Conservation (phyloP, 1,284 basidiomycete genomes). For the Moesziomyces aphidis region DNA sequence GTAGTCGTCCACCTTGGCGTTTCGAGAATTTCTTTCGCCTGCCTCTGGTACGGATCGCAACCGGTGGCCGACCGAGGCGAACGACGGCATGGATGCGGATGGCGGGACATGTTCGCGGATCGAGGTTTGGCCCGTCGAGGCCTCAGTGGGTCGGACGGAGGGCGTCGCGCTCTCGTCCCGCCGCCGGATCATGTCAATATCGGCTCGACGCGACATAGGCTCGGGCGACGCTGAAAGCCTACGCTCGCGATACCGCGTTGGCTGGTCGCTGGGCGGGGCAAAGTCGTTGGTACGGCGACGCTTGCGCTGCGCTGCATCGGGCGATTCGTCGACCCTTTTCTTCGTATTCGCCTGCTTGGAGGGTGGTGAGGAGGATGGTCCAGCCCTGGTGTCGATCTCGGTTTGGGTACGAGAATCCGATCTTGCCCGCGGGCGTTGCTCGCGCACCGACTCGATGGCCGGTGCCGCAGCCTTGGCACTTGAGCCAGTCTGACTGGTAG, state of each 20-base stretch:
- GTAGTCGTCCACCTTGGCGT: slow-evolving; percentile 4
- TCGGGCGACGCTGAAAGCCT: slow-evolving; percentile 1
- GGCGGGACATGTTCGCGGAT: slow-evolving; percentile 4
- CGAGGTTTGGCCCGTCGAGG: slow-evolving; percentile 2
- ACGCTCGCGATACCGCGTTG: slow-evolving; percentile 1
- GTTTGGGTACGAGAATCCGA: neutral
- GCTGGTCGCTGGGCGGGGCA: slow-evolving; percentile 2
- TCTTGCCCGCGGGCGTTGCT: neutral
- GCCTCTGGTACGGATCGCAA: slow-evolving; percentile 16
- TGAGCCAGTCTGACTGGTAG: neutral
- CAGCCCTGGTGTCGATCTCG: neutral
- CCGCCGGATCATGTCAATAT: slow-evolving; percentile 1
- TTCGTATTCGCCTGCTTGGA: slow-evolving; percentile 7
- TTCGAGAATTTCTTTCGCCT: slow-evolving; percentile 1
- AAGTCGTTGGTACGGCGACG: slow-evolving; percentile 40
- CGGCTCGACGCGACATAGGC: neutral
- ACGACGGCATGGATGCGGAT: slow-evolving; percentile 28
- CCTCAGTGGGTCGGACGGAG: neutral
- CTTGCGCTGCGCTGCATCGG: slow-evolving; percentile 22
- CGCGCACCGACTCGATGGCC: neutral
- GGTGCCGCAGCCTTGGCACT: neutral
- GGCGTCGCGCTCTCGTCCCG: slow-evolving; percentile 12
- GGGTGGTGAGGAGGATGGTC: neutral
- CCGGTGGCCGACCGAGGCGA: slow-evolving; percentile 6
- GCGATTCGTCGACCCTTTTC: slow-evolving; percentile 5